phyloP scores from a whole-genome alignment of 2,329 filamentous ascomycete species.

The Hymenoscyphus linearis region DNA sequence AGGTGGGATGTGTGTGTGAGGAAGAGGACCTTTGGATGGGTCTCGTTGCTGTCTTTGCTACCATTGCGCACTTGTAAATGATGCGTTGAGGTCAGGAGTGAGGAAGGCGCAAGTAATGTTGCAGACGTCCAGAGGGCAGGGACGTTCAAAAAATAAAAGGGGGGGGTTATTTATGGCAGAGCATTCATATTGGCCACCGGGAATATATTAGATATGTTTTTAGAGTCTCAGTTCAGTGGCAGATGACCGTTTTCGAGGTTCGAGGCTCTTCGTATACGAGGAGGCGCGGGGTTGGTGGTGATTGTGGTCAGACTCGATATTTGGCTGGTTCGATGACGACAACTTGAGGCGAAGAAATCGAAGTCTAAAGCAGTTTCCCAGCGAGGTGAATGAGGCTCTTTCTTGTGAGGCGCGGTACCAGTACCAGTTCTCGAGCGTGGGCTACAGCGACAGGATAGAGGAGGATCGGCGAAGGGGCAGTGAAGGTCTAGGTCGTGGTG shows the following conservation, averaged over 20 bases:
- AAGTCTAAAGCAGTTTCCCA: neutral
- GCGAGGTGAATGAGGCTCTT: neutral
- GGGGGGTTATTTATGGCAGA: neutral
- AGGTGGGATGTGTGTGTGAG: conserved; percentile 26
- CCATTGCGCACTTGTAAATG: conserved; percentile 35
- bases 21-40: conserved; percentile 22
- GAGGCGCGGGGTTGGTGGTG: neutral
- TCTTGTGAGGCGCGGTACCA: neutral
- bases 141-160: neutral
- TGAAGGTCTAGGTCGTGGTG: neutral
- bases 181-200: neutral
- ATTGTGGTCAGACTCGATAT: neutral
- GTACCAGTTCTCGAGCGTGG: too few relatives aligned
- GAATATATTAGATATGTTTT: neutral
- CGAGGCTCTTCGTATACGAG: neutral
- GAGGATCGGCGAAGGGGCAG: neutral
- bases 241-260: neutral
- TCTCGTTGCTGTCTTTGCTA: conserved; percentile 27
- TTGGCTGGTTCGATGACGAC: neutral
- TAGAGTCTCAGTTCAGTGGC: neutral
- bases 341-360: neutral
- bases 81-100: neutral
- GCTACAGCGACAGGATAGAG: too few relatives aligned
- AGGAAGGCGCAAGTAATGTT: neutral
- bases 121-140: neutral